Conservation (phyloP, 768 basidiomycete species). For the Psilocybe azurescens region DNA sequence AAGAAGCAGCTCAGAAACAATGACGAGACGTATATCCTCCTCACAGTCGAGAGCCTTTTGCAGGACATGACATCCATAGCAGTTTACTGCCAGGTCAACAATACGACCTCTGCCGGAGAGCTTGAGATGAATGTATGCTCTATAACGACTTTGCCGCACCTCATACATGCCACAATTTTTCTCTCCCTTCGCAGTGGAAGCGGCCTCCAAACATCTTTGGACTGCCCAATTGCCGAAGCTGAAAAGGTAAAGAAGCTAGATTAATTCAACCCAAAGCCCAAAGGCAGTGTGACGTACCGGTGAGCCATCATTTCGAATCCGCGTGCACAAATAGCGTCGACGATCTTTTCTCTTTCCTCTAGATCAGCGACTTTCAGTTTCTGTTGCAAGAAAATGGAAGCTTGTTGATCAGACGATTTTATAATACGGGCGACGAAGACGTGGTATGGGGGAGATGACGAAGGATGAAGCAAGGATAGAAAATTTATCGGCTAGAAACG, state of each 20-base stretch:
- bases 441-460: constrained; percentile 83
- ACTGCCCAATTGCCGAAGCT: constrained; percentile 96
- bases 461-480: constrained; percentile 82
- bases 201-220: constrained; percentile 84
- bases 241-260: constrained; percentile 10
- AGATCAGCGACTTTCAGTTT: constrained; percentile 86
- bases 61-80: constrained; percentile 88
- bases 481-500: constrained; percentile 82
- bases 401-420: constrained; percentile 90
- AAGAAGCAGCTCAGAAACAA: constrained; percentile 83
- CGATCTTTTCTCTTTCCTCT: constrained; percentile 80
- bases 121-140: not conserved
- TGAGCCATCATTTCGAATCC: constrained; percentile 96
- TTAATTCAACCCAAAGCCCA: not conserved
- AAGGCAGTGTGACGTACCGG: constrained; percentile 46
- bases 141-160: constrained; percentile 45
- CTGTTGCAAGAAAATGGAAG: constrained; percentile 89
- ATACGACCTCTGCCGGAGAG: constrained; percentile 65
- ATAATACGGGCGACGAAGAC: constrained; percentile 85
- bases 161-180: constrained; percentile 86
- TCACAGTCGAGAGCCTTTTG: constrained; percentile 93
- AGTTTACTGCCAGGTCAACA: constrained; percentile 87
- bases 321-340: constrained; percentile 83
- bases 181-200: constrained; percentile 75
- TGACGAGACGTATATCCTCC: constrained; percentile 81